These are phyloP conservation scores for Diplodia seriata DNA, from an alignment of 2,329 filamentous ascomycete genomes.

Conservation along the genomic window DNA sequence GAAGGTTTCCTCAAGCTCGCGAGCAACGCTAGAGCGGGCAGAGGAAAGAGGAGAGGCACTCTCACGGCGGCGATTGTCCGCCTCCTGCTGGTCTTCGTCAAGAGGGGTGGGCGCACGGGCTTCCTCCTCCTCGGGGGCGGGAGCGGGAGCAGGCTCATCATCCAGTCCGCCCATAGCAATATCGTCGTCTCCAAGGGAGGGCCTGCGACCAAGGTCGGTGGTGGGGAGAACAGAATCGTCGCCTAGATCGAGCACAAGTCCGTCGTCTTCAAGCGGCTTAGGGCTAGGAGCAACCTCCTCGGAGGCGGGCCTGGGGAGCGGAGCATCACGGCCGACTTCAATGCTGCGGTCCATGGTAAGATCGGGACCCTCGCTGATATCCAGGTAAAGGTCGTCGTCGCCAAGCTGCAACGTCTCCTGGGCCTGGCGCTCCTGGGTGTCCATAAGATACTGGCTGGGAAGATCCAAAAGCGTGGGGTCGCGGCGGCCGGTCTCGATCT, in stretches of 20 bases:
- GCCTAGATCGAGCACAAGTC: slow-evolving; percentile 54
- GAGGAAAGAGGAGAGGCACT: slow-evolving; percentile 63
- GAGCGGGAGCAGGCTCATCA: slow-evolving; percentile 41
- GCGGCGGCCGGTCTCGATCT: slow-evolving; percentile 55
- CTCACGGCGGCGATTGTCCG: slow-evolving; percentile 47
- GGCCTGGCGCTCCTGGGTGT: slow-evolving; percentile 36
- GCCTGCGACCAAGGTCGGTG: slow-evolving; percentile 24
- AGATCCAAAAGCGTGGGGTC: slow-evolving; percentile 56
- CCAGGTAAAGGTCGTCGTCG: slow-evolving; percentile 66
- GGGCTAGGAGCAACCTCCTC: slow-evolving; percentile 53
- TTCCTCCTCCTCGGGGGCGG: slow-evolving; percentile 31
- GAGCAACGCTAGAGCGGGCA: slow-evolving; percentile 58
- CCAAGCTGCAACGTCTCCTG: slow-evolving; percentile 54
- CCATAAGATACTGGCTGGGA: slow-evolving; percentile 36
- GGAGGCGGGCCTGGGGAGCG: slow-evolving; percentile 57
- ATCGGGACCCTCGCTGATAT: slow-evolving; percentile 64
- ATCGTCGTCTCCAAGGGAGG: slow-evolving; percentile 39
- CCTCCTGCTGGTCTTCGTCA: background rate
- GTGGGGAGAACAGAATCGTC: slow-evolving; percentile 38
- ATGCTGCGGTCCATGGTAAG: slow-evolving; percentile 64
- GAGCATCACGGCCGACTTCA: slow-evolving; percentile 89
- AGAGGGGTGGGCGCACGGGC: slow-evolving; percentile 20
- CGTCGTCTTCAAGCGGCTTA: slow-evolving; percentile 61
- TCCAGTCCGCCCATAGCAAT: slow-evolving; percentile 56
- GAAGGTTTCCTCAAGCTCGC: slow-evolving; percentile 70